Evolutionary conservation across 2,329 filamentous ascomycete genomes (phyloP), one percentile per base, ranked within the genome.

Genomic region (Trichoderma cornu-damae): DNA sequence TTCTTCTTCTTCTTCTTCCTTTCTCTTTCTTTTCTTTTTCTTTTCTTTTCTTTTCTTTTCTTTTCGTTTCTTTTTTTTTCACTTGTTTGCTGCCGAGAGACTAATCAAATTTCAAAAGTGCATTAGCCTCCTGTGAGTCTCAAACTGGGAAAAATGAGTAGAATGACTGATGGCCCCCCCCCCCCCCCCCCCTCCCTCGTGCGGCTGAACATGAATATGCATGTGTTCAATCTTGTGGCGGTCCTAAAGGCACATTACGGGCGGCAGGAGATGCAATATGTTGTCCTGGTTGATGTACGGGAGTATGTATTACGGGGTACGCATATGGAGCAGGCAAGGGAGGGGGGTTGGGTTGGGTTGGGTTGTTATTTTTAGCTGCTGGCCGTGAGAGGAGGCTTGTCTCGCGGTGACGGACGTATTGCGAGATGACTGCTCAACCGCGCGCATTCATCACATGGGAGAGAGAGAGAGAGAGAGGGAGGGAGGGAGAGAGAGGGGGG

Each of bases 191-290:
- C 35, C 24, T 32, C 40, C 22, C 42, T 47, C 51, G 34, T 44
- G 48, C 48, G 37, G 48, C 48, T 30, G 48, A 51, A 9, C 9
- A 30, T 47, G n/a, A n/a, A 22, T 46, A 55, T 55, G 51, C 51
- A 55, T 37, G 51, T 35, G 9, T 47, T 47, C 22, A 28, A 35
- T 22, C 30, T 5, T 47, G 42, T 38, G 51, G 51, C 32, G 20
- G 51, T 22, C 9, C 18, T 32, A 28, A 32, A 14, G 18, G 38
- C 30, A 22, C 22, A 20, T n/a, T 16, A 18, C 30, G 40, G 32
- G 51, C 51, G 51, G 42, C 32, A 46, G 16, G 51, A 28, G 46
- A 32, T 34, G 28, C n/a, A 37, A 30, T 5, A 6, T 20, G 43
- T 12, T 14, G 40, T 14, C 20, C 24, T 42, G 20, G 28, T 35